These are phyloP conservation scores for Paspalum vaginatum DNA, from an alignment of 176 grass and related monocot species.

Conservation along the genomic window DNA sequence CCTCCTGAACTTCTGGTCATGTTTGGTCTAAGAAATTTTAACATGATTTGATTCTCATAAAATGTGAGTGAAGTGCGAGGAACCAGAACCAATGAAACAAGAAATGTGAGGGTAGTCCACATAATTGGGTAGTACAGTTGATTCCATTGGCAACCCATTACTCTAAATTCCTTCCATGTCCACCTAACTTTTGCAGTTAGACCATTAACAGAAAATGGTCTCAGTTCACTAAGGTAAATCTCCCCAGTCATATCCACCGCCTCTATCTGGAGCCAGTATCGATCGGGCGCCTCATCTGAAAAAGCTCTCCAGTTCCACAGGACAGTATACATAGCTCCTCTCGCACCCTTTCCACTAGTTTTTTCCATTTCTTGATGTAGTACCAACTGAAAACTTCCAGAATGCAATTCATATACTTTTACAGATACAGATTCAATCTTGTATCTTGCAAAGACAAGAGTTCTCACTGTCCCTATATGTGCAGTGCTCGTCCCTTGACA, in stretches of 20 bases:
- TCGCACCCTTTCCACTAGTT: conserved; percentile 34
- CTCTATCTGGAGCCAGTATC: conserved; percentile 56
- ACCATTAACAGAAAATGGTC: conserved; percentile 60
- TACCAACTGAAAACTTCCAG: conserved; percentile 32
- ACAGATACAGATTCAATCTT: conserved; percentile 45
- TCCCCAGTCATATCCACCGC: conserved; percentile 41
- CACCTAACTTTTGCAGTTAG: conserved; percentile 52
- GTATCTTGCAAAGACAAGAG: conserved; percentile 50
- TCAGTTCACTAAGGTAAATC: conserved; percentile 40
- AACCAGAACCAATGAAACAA: conserved; percentile 47
- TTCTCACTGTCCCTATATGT: conserved; percentile 41
- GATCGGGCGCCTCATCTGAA: conserved; percentile 23
- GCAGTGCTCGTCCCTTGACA: conserved; percentile 26
- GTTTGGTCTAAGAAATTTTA: conserved; percentile 1
- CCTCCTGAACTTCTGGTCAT: not conserved
- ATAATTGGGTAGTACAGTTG: conserved; percentile 51
- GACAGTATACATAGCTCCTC: conserved; percentile 39
- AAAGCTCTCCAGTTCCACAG: conserved; percentile 57
- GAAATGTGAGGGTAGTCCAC: conserved; percentile 47
- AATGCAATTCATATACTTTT: conserved; percentile 45
- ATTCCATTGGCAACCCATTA: conserved; percentile 55
- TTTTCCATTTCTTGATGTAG: conserved; percentile 45
- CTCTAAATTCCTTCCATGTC: conserved; percentile 56
- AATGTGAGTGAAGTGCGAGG: conserved; percentile 31
- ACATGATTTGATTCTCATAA: conserved; percentile 27